phyloP scores from a whole-genome alignment of 1,284 basidiomycete species.

The Ceratobasidium sp. region DNA sequence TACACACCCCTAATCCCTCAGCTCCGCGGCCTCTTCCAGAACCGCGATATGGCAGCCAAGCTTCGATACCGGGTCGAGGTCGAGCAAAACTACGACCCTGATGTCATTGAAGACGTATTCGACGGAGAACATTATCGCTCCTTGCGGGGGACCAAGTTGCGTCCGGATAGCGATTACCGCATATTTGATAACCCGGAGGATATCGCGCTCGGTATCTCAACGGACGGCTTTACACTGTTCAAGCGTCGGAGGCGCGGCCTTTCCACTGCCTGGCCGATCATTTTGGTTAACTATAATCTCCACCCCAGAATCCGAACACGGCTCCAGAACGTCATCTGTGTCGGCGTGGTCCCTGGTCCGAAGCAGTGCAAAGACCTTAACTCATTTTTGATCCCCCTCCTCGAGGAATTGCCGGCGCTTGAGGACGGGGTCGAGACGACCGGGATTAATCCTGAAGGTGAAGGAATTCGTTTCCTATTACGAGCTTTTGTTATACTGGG shows the following conservation, averaged over 20 bases:
- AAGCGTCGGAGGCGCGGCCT: conserved; percentile 45
- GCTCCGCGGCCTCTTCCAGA: conserved; percentile 27
- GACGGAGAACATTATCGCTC: too few species aligned
- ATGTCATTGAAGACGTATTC: conserved; percentile 51
- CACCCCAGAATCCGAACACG: conserved; percentile 52
- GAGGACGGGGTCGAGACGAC: neutral
- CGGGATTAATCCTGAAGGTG: conserved; percentile 49
- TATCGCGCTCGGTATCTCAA: conserved; percentile 10
- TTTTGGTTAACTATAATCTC: too few species aligned
- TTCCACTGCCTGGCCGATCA: conserved; percentile 50
- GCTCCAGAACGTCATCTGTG: too few species aligned
- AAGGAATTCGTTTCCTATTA: neutral
- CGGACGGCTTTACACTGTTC: conserved; percentile 27
- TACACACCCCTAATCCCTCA: conserved; percentile 48
- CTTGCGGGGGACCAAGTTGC: too few species aligned
- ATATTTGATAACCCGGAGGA: too few species aligned
- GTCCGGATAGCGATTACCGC: too few species aligned
- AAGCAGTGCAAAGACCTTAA: conserved; percentile 54
- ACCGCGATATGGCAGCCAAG: conserved; percentile 46
- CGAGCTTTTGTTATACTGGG: conserved; percentile 2
- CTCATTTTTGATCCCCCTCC: conserved; percentile 56
- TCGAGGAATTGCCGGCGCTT: conserved; percentile 40
- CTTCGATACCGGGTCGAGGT: conserved; percentile 52
- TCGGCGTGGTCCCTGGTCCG: conserved; percentile 54
- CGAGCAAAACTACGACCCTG: conserved; percentile 46